These are phyloP conservation scores for Erythrophleum fordii DNA, from an alignment of 306 rosid genomes.

Conservation along the genomic window DNA sequence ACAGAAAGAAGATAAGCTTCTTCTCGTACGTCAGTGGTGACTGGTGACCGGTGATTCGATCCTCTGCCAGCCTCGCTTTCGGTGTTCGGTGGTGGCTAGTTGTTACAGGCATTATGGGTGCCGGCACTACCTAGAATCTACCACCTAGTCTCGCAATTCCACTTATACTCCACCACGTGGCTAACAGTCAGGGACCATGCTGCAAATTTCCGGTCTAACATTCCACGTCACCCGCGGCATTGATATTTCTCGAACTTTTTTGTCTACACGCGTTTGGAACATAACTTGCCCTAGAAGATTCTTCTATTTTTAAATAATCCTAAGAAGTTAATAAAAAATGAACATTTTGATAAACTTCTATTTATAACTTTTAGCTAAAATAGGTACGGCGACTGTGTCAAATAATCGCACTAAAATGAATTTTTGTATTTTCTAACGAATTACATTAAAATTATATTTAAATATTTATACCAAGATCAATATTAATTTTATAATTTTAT, in stretches of 20 bases:
- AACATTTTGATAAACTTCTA: no score
- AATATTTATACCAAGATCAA: no score
- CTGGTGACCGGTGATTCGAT: conserved; percentile 5
- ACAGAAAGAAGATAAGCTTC: conserved; percentile 16
- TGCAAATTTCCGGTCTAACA: no score
- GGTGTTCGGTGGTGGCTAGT: conserved; percentile 43
- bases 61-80: conserved; percentile 27
- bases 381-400: no score
- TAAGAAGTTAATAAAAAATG: no score
- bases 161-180: background rate
- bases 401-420: no score
- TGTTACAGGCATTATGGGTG: background rate
- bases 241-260: background rate
- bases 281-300: background rate
- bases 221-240: background rate
- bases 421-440: no score
- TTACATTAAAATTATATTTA: no score
- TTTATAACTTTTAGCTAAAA: no score
- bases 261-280: background rate
- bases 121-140: background rate
- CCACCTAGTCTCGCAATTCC: background rate
- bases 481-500: no score
- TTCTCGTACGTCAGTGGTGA: conserved; percentile 25
- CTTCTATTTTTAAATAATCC: background rate
- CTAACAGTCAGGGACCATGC: background rate